phyloP scores from a whole-genome alignment of 208 protist species.

The Acanthamoeba castellanii region DNA sequence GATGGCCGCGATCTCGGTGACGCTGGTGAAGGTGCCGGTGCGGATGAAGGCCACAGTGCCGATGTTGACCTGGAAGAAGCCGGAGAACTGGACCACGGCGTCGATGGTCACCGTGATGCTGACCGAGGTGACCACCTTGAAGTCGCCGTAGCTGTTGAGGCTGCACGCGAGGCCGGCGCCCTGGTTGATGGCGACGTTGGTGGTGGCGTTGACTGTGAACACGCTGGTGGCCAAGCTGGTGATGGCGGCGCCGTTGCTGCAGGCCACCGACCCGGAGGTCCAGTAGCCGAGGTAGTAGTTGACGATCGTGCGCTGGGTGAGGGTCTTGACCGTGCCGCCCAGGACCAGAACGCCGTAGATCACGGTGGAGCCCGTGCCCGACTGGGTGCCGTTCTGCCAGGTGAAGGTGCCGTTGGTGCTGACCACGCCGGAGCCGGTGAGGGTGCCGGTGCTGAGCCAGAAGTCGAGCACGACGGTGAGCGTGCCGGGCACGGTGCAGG shows the following conservation, averaged over 20 bases:
- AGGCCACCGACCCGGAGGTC: conserved; percentile 60
- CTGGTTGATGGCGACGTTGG: conserved; percentile 26
- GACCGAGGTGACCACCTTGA: conserved; percentile 17
- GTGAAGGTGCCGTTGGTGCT: conserved; percentile 72
- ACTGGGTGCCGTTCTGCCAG: conserved; percentile 57
- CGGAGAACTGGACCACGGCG: neutral
- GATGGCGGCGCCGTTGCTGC: conserved; percentile 47
- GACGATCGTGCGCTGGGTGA: conserved; percentile 23
- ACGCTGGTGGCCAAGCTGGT: neutral
- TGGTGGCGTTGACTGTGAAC: conserved; percentile 44
- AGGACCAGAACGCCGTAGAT: conserved; percentile 66
- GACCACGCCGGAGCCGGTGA: conserved; percentile 55
- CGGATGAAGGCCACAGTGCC: neutral
- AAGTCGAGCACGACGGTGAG: conserved; percentile 55
- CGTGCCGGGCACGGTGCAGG: conserved; percentile 26
- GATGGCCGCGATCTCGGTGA: neutral
- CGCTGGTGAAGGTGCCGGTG: conserved; percentile 19
- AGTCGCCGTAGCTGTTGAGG: conserved; percentile 50
- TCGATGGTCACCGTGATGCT: conserved; percentile 13
- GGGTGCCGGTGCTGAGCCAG: conserved; percentile 60
- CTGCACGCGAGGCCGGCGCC: conserved; percentile 17
- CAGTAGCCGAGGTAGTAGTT: conserved; percentile 43
- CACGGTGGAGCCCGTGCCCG: conserved; percentile 49
- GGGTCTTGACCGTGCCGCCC: conserved; percentile 43
- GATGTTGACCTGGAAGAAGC: neutral